phyloP scores from a whole-genome alignment of 1,139 yeast species.

The Blastobotrys ciferrii region DNA sequence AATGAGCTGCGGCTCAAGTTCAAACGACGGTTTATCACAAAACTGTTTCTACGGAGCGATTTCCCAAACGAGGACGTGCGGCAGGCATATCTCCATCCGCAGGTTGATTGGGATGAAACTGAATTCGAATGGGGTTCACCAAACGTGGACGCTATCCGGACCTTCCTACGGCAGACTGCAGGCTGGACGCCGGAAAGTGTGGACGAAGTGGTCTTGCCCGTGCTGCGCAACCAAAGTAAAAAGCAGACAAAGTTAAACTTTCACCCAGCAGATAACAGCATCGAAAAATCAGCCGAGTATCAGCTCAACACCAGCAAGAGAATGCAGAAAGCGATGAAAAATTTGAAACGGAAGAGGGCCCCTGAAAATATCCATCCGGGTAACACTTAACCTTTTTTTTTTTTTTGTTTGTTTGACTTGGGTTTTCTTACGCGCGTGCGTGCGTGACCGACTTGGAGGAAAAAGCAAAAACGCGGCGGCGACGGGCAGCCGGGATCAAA shows the following conservation, averaged over 20 bases:
- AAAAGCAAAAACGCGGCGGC: neutral
- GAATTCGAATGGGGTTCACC: conserved; percentile 90
- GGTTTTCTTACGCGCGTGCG: neutral
- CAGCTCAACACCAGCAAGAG: conserved; percentile 21
- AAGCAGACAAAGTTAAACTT: conserved; percentile 34
- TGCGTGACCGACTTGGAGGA: neutral
- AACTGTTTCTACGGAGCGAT: conserved; percentile 56
- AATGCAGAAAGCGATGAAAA: conserved; percentile 29
- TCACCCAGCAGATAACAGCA: neutral
- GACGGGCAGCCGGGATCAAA: neutral
- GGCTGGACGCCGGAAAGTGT: conserved; percentile 79
- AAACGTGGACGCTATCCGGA: conserved; percentile 72
- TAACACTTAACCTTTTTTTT: neutral
- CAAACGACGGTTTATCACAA: conserved; percentile 57
- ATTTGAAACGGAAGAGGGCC: conserved; percentile 6
- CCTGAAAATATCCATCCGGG: neutral
- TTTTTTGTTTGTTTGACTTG: neutral
- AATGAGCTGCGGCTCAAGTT: conserved; percentile 42
- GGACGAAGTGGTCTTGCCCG: conserved; percentile 86
- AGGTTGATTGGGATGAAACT: conserved; percentile 76
- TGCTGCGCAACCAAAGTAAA: conserved; percentile 73
- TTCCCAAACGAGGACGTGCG: conserved; percentile 72
- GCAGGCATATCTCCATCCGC: conserved; percentile 75
- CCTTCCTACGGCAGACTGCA: conserved; percentile 65
- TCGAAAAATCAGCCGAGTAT: neutral